Conservation (phyloP, 192 early-diverging fungal species). For the Linnemannia elongata region DNA sequence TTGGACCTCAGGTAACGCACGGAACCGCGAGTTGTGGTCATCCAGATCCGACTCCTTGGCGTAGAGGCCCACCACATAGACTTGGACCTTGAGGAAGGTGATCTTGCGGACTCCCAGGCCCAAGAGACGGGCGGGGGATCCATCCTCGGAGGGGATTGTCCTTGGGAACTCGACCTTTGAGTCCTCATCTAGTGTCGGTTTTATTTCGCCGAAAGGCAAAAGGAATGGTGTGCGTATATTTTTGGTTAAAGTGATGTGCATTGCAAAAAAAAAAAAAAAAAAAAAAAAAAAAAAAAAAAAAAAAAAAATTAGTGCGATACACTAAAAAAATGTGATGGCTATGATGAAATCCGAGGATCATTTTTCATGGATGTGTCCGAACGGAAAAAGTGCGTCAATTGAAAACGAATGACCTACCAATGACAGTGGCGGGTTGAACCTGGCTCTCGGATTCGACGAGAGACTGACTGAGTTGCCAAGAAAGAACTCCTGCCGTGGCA, state of each 20-base stretch:
- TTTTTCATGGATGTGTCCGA: neutral
- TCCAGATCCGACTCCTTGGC: conserved; percentile 60
- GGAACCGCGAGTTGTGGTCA: conserved; percentile 48
- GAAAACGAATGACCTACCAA: conserved; percentile 24
- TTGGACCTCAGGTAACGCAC: conserved; percentile 57
- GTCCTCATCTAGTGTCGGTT: conserved; percentile 55
- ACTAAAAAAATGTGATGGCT: neutral
- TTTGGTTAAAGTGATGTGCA: neutral
- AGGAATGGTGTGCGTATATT: neutral
- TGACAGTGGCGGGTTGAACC: conserved; percentile 10
- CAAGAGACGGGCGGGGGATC: conserved; percentile 59
- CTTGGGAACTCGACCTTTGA: conserved; percentile 56
- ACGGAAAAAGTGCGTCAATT: neutral
- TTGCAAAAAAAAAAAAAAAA: neutral
- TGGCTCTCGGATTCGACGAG: conserved; percentile 36
- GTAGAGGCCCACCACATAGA: conserved; percentile 68
- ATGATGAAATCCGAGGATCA: conserved; percentile 20
- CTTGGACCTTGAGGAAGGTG: conserved; percentile 67
- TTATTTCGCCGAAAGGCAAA: neutral
- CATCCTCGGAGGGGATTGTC: conserved; percentile 56
- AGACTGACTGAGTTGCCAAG: conserved; percentile 44
- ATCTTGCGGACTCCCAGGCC: conserved; percentile 68
- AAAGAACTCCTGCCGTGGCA: conserved; percentile 38
- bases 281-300: neutral
- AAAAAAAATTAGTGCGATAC: neutral